phyloP scores from a whole-genome alignment of 805 yeast species.

The Isabelozyma heimii region DNA sequence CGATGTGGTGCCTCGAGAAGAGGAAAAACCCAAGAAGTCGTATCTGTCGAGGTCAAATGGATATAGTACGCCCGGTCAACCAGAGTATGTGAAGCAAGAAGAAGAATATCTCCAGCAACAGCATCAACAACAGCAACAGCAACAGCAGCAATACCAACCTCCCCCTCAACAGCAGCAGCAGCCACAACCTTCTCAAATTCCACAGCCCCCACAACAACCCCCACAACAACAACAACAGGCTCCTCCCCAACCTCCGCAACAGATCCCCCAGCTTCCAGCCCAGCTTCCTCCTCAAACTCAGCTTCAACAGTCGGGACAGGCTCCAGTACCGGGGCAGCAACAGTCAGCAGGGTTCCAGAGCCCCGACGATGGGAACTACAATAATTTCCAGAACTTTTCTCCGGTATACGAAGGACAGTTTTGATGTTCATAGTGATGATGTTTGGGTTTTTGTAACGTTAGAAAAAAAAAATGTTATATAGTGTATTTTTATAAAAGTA shows the following conservation, averaged over 20 bases:
- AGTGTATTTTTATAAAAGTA: not conserved
- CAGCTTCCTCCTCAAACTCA: not conserved
- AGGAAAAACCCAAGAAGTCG: constrained; percentile 54
- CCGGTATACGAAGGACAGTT: constrained; percentile 2
- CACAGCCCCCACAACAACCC: not conserved
- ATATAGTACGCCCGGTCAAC: constrained; percentile 9
- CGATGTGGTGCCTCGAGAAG: constrained; percentile 93
- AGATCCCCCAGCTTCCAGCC: not conserved
- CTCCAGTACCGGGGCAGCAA: not conserved
- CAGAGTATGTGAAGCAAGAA: not conserved
- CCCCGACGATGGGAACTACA: constrained; percentile 3
- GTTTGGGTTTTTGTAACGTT: not conserved
- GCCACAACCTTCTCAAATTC: constrained; percentile 2
- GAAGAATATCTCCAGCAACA: not conserved
- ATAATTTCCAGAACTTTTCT: constrained; percentile 5
- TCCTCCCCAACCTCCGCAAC: not conserved
- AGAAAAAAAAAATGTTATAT: not conserved
- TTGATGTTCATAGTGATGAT: not conserved
- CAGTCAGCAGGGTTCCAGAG: not conserved
- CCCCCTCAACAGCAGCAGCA: constrained; percentile 5
- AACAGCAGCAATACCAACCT: not conserved
- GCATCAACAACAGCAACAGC: not conserved
- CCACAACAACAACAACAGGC: constrained; percentile 2
- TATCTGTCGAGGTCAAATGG: constrained; percentile 20
- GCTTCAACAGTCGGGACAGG: constrained; percentile 1